Evolutionary conservation across 225 moss, liverwort and hornwort species (phyloP).

Genomic region (Anthoceros angustus): DNA sequence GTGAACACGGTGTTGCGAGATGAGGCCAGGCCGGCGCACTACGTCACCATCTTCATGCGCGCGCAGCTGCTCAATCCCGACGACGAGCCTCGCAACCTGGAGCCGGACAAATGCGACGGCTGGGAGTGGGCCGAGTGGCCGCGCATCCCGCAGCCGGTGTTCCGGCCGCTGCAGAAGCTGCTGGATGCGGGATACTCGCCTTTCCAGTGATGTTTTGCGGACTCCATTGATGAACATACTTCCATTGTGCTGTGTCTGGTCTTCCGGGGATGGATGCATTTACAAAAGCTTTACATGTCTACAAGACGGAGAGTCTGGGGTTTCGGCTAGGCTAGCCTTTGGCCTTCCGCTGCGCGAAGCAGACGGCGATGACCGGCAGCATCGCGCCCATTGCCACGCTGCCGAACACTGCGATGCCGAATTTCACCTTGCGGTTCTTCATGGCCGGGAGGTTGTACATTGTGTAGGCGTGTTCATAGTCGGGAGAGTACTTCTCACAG

Average conservation of each 20-base stretch:
- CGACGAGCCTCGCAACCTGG: constrained; percentile 40
- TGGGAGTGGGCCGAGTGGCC: constrained; percentile 82
- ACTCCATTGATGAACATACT: too few relatives aligned
- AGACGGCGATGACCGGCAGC: constrained; percentile 27
- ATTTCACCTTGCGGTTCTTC: constrained; percentile 35
- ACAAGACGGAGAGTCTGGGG: neutral
- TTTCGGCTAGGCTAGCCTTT: constrained; percentile 7
- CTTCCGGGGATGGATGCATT: too few relatives aligned
- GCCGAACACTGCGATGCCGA: constrained; percentile 53
- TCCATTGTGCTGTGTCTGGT: too few relatives aligned
- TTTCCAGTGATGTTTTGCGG: neutral
- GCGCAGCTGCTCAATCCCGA: constrained; percentile 34
- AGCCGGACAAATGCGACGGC: constrained; percentile 68
- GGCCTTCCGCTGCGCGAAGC: constrained; percentile 41
- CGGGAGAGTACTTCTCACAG: constrained; percentile 5
- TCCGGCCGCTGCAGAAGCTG: constrained; percentile 45
- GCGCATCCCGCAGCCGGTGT: constrained; percentile 43
- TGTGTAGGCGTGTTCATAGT: constrained; percentile 50
- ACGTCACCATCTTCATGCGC: constrained; percentile 80
- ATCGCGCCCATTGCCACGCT: constrained; percentile 21
- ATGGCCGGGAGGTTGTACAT: constrained; percentile 63
- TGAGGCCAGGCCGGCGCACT: constrained; percentile 42
- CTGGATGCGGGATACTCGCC: constrained; percentile 34
- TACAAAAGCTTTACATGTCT: neutral
- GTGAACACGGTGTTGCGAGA: constrained; percentile 57